These are phyloP conservation scores for Phaffomyces opuntiae DNA, from an alignment of 805 yeast genomes.

Conservation along the genomic window DNA sequence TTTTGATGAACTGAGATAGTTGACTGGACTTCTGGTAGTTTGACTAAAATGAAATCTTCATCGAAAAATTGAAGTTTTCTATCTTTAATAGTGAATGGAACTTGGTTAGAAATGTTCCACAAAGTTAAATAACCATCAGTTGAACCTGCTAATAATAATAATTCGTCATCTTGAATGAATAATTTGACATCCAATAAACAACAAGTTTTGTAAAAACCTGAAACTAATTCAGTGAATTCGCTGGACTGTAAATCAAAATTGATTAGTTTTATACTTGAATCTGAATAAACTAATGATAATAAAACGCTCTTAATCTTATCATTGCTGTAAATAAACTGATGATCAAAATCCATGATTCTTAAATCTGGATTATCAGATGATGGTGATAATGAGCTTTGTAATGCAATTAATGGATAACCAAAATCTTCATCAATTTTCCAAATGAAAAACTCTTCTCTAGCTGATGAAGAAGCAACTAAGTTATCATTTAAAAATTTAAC, in stretches of 20 bases:
- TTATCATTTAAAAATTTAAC: constrained; percentile 51
- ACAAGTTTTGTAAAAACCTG: constrained; percentile 59
- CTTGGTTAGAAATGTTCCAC: constrained; percentile 42
- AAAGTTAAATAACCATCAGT: constrained; percentile 77
- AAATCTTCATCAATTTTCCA: constrained; percentile 54
- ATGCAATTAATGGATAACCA: constrained; percentile 37
- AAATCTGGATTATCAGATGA: constrained; percentile 65
- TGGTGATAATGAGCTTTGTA: constrained; percentile 49
- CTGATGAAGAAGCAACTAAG: constrained; percentile 54
- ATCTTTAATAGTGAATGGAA: constrained; percentile 17
- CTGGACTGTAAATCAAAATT: constrained; percentile 33
- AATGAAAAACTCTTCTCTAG: constrained; percentile 79
- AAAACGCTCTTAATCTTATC: constrained; percentile 36
- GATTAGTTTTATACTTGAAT: constrained; percentile 71
- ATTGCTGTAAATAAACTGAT: constrained; percentile 30
- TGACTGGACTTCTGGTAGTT: constrained; percentile 26
- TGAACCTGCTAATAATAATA: constrained; percentile 50
- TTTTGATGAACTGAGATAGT: constrained; percentile 71
- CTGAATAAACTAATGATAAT: constrained; percentile 73
- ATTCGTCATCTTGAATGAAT: constrained; percentile 22
- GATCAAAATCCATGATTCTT: constrained; percentile 81
- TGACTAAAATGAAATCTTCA: background rate
- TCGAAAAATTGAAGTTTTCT: constrained; percentile 2
- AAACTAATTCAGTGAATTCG: constrained; percentile 36
- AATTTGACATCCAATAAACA: constrained; percentile 66